Evolutionary conservation across 352 stramenopile species (phyloP).

Genomic region (Globisporangium nunn): DNA sequence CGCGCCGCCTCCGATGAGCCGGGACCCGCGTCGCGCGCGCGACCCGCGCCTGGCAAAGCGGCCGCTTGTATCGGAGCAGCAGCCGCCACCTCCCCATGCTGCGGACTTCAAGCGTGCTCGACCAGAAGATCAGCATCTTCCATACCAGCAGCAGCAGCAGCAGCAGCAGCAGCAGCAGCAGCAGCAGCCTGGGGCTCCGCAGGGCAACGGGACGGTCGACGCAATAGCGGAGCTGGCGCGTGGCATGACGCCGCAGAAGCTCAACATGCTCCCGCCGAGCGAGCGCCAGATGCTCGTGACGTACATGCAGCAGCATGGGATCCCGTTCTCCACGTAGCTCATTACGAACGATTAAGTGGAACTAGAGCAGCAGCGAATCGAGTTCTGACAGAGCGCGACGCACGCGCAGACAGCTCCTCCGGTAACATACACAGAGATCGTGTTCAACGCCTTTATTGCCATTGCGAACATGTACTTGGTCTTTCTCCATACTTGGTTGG

Average conservation of each 20-base stretch:
- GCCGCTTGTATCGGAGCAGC: slow-evolving; percentile 2
- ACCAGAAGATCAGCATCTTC: slow-evolving; percentile 11
- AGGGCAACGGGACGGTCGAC: slow-evolving; percentile 32
- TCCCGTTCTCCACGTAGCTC: slow-evolving; percentile 24
- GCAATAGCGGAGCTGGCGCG: slow-evolving; percentile 62
- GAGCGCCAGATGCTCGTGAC: slow-evolving; percentile 68
- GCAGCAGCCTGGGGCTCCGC: not conserved
- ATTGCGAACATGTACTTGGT: too few relatives aligned
- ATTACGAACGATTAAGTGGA: too few relatives aligned
- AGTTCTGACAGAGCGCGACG: too few relatives aligned
- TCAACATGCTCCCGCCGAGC: slow-evolving; percentile 70
- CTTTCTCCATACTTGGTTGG: too few relatives aligned
- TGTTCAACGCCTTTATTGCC: too few relatives aligned
- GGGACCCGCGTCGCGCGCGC: slow-evolving; percentile 45
- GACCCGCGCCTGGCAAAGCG: slow-evolving; percentile 45
- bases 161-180: slow-evolving; percentile 4
- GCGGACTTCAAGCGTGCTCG: slow-evolving; percentile 2
- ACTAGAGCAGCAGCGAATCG: too few relatives aligned
- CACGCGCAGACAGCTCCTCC: too few relatives aligned
- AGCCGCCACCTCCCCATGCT: not conserved
- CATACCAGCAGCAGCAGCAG: slow-evolving; percentile 1
- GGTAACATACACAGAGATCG: too few relatives aligned
- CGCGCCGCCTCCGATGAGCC: slow-evolving; percentile 19
- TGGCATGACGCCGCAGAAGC: slow-evolving; percentile 77
- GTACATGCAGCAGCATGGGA: slow-evolving; percentile 83